Percentiles rank a stretch among this genome's conserved stretches.
Evolutionary conservation across 495 filamentous ascomycete genomes (phyloP).

Genomic region (Podospora australis): DNA sequence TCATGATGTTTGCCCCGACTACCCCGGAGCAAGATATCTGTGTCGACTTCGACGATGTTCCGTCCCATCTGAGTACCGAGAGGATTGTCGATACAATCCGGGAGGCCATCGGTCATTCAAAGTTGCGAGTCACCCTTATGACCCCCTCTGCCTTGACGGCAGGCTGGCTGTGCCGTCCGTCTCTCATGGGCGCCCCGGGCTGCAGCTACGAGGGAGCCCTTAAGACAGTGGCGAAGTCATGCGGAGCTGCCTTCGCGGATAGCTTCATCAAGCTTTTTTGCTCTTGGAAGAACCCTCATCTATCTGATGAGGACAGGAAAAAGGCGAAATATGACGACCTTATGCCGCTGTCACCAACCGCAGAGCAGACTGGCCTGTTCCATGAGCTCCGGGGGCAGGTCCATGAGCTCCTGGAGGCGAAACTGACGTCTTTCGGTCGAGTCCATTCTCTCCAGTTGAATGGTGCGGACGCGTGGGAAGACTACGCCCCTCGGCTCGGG

Average conservation of each 20-base stretch:
- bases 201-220: not conserved
- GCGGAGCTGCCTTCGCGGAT: slow-evolving; percentile 20
- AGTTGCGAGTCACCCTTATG: slow-evolving; percentile 14
- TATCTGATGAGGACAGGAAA: slow-evolving; percentile 17
- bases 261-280: slow-evolving; percentile 16
- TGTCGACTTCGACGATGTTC: slow-evolving; percentile 12
- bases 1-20: slow-evolving; percentile 29
- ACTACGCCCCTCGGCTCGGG: slow-evolving; percentile 8
- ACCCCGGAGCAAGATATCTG: slow-evolving; percentile 33
- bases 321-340: slow-evolving; percentile 18
- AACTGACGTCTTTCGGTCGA: slow-evolving; percentile 5
- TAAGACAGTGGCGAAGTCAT: slow-evolving; percentile 14
- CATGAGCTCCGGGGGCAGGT: slow-evolving; percentile 19
- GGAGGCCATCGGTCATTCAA: slow-evolving; percentile 15
- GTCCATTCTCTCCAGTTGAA: slow-evolving; percentile 5
- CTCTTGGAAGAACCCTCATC: slow-evolving; percentile 15
- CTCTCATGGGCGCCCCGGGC: slow-evolving; percentile 3
- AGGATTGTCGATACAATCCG: slow-evolving; percentile 10
- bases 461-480: slow-evolving; percentile 9
- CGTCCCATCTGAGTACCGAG: slow-evolving; percentile 8
- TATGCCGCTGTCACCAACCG: slow-evolving; percentile 16
- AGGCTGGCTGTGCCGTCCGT: slow-evolving; percentile 23
- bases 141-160: slow-evolving; percentile 21
- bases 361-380: slow-evolving; percentile 10
- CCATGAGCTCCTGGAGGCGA: slow-evolving; percentile 16